A percentile compares a stretch with the other conserved stretches of the same genome.
Conservation (phyloP, 768 basidiomycete genomes). For the Mycena leptocephala region DNA sequence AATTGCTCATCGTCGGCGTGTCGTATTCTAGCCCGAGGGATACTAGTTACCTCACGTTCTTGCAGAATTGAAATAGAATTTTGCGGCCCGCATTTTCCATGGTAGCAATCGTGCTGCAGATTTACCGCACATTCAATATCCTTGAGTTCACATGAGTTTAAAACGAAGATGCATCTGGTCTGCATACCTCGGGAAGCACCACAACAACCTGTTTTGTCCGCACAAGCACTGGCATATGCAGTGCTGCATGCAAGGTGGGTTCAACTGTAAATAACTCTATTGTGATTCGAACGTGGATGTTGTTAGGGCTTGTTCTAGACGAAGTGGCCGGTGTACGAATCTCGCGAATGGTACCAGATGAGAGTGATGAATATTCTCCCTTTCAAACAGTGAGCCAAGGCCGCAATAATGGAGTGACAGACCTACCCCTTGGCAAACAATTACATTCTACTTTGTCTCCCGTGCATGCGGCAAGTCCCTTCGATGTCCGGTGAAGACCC, state of each 20-base stretch:
- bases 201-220: not conserved
- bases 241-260: not conserved
- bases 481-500: not conserved
- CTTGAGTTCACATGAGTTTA: too few species aligned
- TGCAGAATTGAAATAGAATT: constrained; percentile 1
- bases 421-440: constrained; percentile 1
- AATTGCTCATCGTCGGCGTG: constrained; percentile 27
- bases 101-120: constrained; percentile 36
- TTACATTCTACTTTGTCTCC: constrained; percentile 6
- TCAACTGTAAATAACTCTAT: not conserved
- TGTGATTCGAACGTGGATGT: not conserved
- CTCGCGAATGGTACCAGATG: constrained; percentile 12
- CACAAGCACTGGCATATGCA: not conserved
- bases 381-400: not conserved
- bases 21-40: constrained; percentile 1
- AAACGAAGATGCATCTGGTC: too few species aligned
- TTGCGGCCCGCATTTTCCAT: constrained; percentile 12
- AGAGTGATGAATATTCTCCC: constrained; percentile 20
- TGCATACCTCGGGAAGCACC: constrained; percentile 1
- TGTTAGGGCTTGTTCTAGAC: not conserved
- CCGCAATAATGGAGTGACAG: too few species aligned
- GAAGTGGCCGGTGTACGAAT: not conserved
- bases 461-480: not conserved
- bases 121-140: constrained; percentile 32
- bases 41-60: constrained; percentile 22